These are phyloP conservation scores for Gastrolobium villosum DNA, from an alignment of 306 rosid genomes.

Conservation along the genomic window DNA sequence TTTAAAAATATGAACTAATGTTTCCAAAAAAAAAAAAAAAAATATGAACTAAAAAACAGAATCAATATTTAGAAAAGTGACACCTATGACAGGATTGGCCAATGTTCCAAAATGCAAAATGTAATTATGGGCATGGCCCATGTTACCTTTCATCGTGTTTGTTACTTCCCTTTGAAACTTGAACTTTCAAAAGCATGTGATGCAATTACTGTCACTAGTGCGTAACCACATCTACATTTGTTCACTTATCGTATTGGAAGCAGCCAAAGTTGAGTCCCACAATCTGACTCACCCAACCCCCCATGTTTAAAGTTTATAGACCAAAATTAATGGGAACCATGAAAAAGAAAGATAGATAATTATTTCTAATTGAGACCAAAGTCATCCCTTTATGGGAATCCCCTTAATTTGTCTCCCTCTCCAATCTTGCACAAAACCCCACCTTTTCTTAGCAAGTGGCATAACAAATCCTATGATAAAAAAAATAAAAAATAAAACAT, in stretches of 20 bases:
- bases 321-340: slow-evolving; percentile 43
- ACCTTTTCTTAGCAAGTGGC: slow-evolving; percentile 44
- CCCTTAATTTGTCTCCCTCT: slow-evolving; percentile 41
- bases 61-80: not conserved
- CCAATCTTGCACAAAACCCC: slow-evolving; percentile 49
- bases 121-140: slow-evolving; percentile 2
- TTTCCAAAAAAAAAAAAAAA: no score
- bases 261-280: slow-evolving; percentile 50
- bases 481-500: not conserved
- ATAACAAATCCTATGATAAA: slow-evolving; percentile 39
- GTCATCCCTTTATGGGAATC: slow-evolving; percentile 45
- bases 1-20: not conserved
- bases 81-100: not conserved
- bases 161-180: not conserved
- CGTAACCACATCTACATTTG: slow-evolving; percentile 30
- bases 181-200: slow-evolving; percentile 30
- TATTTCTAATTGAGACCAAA: slow-evolving; percentile 48
- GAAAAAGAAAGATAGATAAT: slow-evolving; percentile 45
- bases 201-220: slow-evolving; percentile 34
- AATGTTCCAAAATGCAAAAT: not conserved
- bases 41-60: not conserved
- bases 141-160: slow-evolving; percentile 4
- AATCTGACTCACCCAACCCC: slow-evolving; percentile 51
- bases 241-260: slow-evolving; percentile 9
- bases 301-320: slow-evolving; percentile 30